These are phyloP conservation scores for Kwoniella bestiolae DNA, from an alignment of 768 basidiomycete genomes.

Conservation along the genomic window DNA sequence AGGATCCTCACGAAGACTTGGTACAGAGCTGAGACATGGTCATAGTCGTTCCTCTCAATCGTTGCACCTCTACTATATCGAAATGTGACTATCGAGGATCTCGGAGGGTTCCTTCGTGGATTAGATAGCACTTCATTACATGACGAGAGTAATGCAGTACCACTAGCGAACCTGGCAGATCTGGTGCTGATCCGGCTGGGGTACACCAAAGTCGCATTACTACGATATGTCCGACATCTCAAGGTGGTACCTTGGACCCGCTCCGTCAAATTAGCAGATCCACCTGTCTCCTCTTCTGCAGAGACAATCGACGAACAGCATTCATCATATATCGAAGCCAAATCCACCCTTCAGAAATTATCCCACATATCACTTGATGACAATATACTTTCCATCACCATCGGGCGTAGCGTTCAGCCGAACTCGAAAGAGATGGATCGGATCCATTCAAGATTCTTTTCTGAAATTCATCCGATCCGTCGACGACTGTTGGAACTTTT, in stretches of 20 bases:
- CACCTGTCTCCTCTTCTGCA: not conserved
- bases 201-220: not conserved
- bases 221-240: not conserved
- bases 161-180: not conserved
- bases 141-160: not conserved
- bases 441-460: not conserved
- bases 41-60: not conserved
- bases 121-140: not conserved
- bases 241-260: not conserved
- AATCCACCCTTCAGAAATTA: not conserved
- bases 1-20: too few relatives aligned
- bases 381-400: not conserved
- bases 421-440: not conserved
- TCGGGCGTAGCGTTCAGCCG: not conserved
- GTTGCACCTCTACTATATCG: not conserved
- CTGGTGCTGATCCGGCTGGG: not conserved
- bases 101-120: not conserved
- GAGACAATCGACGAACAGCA: not conserved
- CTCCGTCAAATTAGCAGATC: too few relatives aligned
- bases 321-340: not conserved
- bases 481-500: not conserved
- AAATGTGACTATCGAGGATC: not conserved
- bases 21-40: too few relatives aligned
- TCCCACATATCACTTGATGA: not conserved
- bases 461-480: not conserved